phyloP scores from a whole-genome alignment of 2,329 filamentous ascomycete genomes.

The Ophiostoma sp. region DNA sequence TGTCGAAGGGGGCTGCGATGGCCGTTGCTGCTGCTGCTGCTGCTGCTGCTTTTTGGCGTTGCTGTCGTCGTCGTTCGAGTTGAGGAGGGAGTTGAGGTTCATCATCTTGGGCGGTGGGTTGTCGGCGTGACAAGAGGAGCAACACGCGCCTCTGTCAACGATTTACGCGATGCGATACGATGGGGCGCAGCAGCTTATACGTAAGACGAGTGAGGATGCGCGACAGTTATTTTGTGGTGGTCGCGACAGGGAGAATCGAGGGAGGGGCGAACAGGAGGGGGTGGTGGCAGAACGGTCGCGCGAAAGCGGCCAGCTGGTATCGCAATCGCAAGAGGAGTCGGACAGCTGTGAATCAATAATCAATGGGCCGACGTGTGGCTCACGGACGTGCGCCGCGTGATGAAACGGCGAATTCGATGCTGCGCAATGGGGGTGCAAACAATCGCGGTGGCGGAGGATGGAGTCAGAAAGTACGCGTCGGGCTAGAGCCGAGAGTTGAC shows the following conservation, averaged over 20 bases:
- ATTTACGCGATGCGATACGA: conserved; percentile 8
- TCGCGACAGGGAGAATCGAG: not conserved
- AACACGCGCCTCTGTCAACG: conserved; percentile 6
- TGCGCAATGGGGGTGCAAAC: not conserved
- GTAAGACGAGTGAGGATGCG: not conserved
- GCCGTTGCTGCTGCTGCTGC: conserved; percentile 25
- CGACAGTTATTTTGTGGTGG: not conserved
- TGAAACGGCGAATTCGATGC: not conserved
- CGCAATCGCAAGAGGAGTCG: not conserved
- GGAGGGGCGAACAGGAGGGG: conserved; percentile 7
- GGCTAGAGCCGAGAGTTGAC: not conserved
- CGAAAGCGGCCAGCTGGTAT: not conserved
- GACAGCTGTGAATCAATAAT: not conserved
- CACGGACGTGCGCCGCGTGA: not conserved
- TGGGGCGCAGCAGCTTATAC: not conserved
- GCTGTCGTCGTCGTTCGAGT: conserved; percentile 43
- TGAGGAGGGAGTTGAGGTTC: conserved; percentile 53
- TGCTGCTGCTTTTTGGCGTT: conserved; percentile 29
- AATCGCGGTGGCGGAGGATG: not conserved
- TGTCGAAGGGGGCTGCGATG: conserved; percentile 30
- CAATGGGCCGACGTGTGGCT: not conserved
- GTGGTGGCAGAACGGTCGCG: not conserved
- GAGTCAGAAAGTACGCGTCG: conserved; percentile 2
- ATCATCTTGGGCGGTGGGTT: conserved; percentile 34
- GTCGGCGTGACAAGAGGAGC: conserved; percentile 6